Conservation (phyloP, 768 basidiomycete genomes). For the Tulasnella sp. region DNA sequence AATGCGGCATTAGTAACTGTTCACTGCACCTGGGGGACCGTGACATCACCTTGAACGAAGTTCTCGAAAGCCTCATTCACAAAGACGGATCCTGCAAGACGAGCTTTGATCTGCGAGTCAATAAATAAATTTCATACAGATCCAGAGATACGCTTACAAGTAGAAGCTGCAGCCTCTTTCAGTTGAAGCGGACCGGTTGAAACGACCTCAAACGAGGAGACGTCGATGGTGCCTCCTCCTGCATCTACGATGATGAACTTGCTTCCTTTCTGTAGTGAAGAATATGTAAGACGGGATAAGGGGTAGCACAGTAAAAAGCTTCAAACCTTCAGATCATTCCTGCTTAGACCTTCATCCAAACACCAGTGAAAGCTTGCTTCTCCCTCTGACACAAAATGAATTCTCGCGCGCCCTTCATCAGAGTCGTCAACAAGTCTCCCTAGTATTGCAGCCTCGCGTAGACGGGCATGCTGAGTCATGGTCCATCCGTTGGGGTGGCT, state of each 20-base stretch:
- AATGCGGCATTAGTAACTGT: no score
- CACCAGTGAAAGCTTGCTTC: constrained; percentile 43
- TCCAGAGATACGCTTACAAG: no score
- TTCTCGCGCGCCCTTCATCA: constrained; percentile 27
- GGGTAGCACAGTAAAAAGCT: not conserved
- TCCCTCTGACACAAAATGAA: constrained; percentile 39
- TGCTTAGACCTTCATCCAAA: constrained; percentile 28
- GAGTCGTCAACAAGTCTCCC: constrained; percentile 32
- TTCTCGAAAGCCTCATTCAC: constrained; percentile 32
- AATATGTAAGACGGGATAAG: not conserved
- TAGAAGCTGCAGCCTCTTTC: not conserved
- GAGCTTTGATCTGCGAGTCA: constrained; percentile 41
- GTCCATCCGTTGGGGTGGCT: constrained; percentile 36
- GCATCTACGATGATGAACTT: constrained; percentile 37
- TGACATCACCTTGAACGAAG: constrained; percentile 27
- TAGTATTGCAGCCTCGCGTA: constrained; percentile 33
- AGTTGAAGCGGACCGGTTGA: not conserved
- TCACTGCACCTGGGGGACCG: constrained; percentile 27
- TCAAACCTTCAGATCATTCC: constrained; percentile 24
- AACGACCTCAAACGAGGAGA: constrained; percentile 29
- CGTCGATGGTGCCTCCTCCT: constrained; percentile 34
- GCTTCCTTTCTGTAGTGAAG: not conserved
- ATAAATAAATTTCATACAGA: constrained; percentile 26
- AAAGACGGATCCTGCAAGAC: constrained; percentile 38
- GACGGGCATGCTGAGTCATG: constrained; percentile 32